Conservation (phyloP, 2,329 filamentous ascomycete species). For the Arthroderma uncinatum region DNA sequence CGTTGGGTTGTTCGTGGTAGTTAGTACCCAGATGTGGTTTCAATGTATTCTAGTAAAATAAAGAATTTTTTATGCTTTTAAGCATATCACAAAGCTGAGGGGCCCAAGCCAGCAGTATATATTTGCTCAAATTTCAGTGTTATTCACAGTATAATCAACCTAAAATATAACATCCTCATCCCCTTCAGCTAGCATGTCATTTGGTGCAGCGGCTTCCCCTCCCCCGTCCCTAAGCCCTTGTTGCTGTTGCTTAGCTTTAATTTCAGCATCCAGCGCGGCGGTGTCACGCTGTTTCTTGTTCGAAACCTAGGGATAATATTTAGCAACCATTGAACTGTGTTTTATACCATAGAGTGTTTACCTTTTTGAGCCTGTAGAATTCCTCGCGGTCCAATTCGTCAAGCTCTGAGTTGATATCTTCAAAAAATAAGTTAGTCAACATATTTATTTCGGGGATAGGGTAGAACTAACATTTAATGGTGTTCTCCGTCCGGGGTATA, state of each 20-base stretch:
- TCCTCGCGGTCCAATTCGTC: conserved; percentile 97
- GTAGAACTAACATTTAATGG: conserved; percentile 70
- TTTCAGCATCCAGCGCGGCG: conserved; percentile 60
- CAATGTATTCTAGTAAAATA: background rate
- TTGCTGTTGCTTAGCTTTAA: conserved; percentile 59
- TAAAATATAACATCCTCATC: conserved; percentile 75
- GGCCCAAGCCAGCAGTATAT: too few species aligned
- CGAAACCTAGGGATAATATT: conserved; percentile 43
- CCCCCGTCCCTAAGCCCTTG: conserved; percentile 3
- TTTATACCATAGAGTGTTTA: conserved; percentile 11
- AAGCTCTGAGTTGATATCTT: conserved; percentile 93
- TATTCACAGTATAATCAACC: background rate
- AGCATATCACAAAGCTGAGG: background rate
- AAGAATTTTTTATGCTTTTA: background rate
- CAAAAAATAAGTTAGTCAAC: conserved; percentile 12
- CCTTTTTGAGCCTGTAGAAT: conserved; percentile 94
- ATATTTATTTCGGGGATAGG: background rate
- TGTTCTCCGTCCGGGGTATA: conserved; percentile 95
- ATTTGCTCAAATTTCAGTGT: background rate
- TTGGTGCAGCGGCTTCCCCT: conserved; percentile 8
- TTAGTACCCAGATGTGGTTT: background rate
- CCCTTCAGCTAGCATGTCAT: conserved; percentile 58
- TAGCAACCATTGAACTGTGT: background rate
- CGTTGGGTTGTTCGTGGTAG: conserved; percentile 5
- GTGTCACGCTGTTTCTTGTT: conserved; percentile 72